Conservation (phyloP, 73 alveolate species). For the Symbiodinium natans region DNA sequence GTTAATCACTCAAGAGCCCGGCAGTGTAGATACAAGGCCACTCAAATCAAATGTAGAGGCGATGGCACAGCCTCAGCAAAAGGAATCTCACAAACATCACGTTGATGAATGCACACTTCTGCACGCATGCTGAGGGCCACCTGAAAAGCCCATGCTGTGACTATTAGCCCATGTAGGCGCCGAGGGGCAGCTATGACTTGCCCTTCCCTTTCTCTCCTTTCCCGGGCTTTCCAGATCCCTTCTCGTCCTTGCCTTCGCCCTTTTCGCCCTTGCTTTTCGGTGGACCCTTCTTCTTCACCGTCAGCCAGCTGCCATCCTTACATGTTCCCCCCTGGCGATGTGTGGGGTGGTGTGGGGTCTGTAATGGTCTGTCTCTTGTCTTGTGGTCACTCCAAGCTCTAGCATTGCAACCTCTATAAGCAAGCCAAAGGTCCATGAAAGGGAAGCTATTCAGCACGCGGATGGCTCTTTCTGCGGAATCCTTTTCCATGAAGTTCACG, state of each 20-base stretch:
- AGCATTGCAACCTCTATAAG: no score
- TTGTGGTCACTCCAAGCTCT: no score
- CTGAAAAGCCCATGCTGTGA: background rate
- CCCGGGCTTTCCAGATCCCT: slow-evolving; percentile 2
- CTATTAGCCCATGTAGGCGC: no score
- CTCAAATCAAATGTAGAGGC: background rate
- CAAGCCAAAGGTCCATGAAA: background rate
- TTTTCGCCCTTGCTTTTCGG: slow-evolving; percentile 15
- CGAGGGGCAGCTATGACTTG: background rate
- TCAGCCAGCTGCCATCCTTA: slow-evolving; percentile 89
- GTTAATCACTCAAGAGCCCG: slow-evolving; percentile 7
- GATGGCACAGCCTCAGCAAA: no score
- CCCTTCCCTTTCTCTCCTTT: slow-evolving; percentile 4
- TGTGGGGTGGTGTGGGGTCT: no score
- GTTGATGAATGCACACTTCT: no score
- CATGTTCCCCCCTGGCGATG: no score
- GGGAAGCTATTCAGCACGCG: slow-evolving; percentile 71
- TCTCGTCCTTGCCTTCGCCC: slow-evolving; percentile 15
- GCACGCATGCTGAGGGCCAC: background rate
- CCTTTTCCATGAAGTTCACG: slow-evolving; percentile 69
- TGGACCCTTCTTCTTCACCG: slow-evolving; percentile 86
- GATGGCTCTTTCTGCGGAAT: slow-evolving; percentile 61
- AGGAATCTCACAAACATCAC: no score
- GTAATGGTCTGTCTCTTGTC: no score
- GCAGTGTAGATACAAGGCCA: background rate